Evolutionary conservation across 2,329 filamentous ascomycete species (phyloP), one percentile per base, ranked within the genome.

Genomic region (Scedosporium minutisporum): DNA sequence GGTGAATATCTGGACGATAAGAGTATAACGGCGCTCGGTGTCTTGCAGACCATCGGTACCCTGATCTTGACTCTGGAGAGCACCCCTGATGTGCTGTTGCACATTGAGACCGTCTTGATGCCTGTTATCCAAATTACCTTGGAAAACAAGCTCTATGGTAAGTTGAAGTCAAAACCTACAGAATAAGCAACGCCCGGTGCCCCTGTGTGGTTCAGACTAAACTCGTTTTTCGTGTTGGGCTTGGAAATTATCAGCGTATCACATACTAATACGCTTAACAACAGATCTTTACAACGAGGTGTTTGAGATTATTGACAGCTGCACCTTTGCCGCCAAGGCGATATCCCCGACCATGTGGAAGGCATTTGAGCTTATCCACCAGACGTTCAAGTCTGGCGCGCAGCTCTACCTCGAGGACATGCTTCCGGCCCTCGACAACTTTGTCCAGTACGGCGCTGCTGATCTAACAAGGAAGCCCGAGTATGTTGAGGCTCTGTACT

Each of bases 241-340:
- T 58, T 3, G 57, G n/a, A 18, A 6, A 33, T 48, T 58, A 46
- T 44, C 41, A 62, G 38, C 33, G 3, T 38, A 3, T 2, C 7
- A 38, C 33, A 14, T 38, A 14, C 33, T 38, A 12, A 38, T 10
- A 12, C 12, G 60, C 58, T 71, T 3, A 10, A 25, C 27, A 3
- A 16, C 60, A 89, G 89, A 99, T 75, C 79, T 99, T 23, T 99
- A 97, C 76, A 99, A 97, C 73, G 95, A 99, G 73, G 87, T 97
- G 4, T 99, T 99, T 68, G 95, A 99, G 77, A 99, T 99, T 69
- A 96, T 99, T 69, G 95, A 99, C 74, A 97, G 92, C 81, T 99
- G 95, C 81, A 99, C 95, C 6, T 99, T 97, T 73, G 91, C 95
- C 10, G 93, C 95, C 65, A 99, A 97, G 81, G 85, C 86, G 64